A percentile compares a stretch with the other conserved stretches of the same genome.
phyloP scores from a whole-genome alignment of 2,329 filamentous ascomycete genomes.

The Ascochyta viciae-villosae region DNA sequence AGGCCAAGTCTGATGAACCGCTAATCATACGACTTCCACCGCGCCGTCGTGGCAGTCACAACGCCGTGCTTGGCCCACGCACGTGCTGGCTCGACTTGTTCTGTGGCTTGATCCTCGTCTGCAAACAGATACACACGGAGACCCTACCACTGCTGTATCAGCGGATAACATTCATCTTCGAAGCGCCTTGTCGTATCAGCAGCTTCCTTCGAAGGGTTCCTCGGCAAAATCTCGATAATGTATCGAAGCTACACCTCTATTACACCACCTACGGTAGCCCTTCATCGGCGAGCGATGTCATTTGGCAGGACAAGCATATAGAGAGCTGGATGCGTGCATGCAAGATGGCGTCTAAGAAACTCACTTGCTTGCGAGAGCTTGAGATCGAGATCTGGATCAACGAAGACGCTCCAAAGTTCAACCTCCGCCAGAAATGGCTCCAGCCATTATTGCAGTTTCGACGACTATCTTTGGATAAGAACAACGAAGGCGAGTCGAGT shows the following conservation, averaged over 20 bases:
- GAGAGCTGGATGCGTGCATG: conserved; percentile 34
- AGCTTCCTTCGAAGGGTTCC: conserved; percentile 37
- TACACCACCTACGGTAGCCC: conserved; percentile 41
- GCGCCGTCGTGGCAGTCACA: conserved; percentile 26
- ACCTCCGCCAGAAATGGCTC: conserved; percentile 34
- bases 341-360: conserved; percentile 25
- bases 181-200: conserved; percentile 31
- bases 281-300: conserved; percentile 1
- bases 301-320: conserved; percentile 38
- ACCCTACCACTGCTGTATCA: conserved; percentile 37
- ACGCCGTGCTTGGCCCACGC: conserved; percentile 22
- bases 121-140: conserved; percentile 40
- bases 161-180: conserved; percentile 40
- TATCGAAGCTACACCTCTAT: conserved; percentile 41
- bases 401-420: conserved; percentile 28
- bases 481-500: neutral
- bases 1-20: neutral
- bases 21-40: conserved; percentile 27
- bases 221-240: conserved; percentile 19
- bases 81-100: conserved; percentile 41
- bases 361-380: conserved; percentile 31
- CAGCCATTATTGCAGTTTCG: conserved; percentile 41
- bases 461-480: conserved; percentile 8
- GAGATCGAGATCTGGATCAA: conserved; percentile 30
- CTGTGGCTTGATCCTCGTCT: conserved; percentile 38